Conservation (phyloP, 768 basidiomycete species). For the Mycena filopes region DNA sequence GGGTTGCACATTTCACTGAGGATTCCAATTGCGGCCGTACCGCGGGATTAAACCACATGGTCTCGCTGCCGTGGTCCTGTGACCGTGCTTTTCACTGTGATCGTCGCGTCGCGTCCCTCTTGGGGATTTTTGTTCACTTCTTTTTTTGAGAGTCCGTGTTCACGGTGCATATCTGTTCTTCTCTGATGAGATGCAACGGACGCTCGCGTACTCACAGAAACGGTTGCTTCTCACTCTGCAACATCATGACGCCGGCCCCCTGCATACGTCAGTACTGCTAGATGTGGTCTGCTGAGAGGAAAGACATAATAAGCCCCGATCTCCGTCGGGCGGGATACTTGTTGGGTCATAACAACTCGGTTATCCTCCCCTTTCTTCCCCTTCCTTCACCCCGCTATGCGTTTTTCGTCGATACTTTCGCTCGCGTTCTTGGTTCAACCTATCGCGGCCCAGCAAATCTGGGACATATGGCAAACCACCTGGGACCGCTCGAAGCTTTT, state of each 20-base stretch:
- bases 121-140: not conserved
- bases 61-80: slow-evolving; percentile 10
- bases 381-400: slow-evolving; percentile 28
- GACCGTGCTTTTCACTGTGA: not conserved
- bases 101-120: not conserved
- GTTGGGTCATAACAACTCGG: not conserved
- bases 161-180: slow-evolving; percentile 13
- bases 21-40: not conserved
- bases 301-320: not conserved
- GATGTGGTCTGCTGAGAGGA: not conserved
- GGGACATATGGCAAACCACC: slow-evolving; percentile 72
- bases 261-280: slow-evolving; percentile 20
- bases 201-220: not conserved
- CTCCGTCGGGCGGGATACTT: no score
- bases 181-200: slow-evolving; percentile 22
- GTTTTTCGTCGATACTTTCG: slow-evolving; percentile 27
- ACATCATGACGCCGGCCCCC: slow-evolving; percentile 8
- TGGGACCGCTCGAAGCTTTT: slow-evolving; percentile 64
- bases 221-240: slow-evolving; percentile 3
- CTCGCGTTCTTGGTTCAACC: slow-evolving; percentile 32
- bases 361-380: not conserved
- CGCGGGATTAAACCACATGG: slow-evolving; percentile 10
- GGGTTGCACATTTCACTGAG: not conserved
- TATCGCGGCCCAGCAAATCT: slow-evolving; percentile 61
- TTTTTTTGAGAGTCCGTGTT: not conserved